Percentiles rank a stretch among this genome's conserved stretches.
Evolutionary conservation across 768 basidiomycete genomes (phyloP).

Genomic region (Mycena leptocephala): DNA sequence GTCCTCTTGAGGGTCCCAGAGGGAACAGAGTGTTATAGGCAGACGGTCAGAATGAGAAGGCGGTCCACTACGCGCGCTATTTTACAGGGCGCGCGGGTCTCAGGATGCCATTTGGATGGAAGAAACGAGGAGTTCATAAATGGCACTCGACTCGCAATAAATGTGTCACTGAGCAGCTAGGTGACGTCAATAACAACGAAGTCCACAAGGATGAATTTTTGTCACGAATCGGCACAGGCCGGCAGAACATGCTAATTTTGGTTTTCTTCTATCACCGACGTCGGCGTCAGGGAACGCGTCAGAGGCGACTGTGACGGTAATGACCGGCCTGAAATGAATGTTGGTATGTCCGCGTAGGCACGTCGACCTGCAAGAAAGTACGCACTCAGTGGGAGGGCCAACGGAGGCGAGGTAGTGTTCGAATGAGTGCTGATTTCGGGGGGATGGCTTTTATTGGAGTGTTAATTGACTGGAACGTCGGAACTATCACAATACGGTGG

Average conservation of each 20-base stretch:
- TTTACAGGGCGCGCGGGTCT: neutral
- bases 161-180: constrained; percentile 8
- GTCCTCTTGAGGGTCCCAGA: neutral
- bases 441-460: too few relatives aligned
- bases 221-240: constrained; percentile 11
- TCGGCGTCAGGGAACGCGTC: constrained; percentile 16
- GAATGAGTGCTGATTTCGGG: too few relatives aligned
- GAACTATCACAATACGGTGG: too few relatives aligned
- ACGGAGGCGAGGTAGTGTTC: too few relatives aligned
- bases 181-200: constrained; percentile 8
- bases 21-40: neutral
- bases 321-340: constrained; percentile 3
- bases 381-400: too few relatives aligned
- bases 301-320: neutral
- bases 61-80: neutral
- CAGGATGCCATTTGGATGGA: neutral
- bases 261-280: constrained; percentile 9
- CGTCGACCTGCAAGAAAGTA: too few relatives aligned
- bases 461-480: too few relatives aligned
- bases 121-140: neutral
- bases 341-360: too few relatives aligned
- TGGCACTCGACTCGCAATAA: neutral
- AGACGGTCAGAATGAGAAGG: neutral
- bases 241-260: constrained; percentile 12
- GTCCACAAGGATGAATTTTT: constrained; percentile 2